A percentile compares a stretch with the other conserved stretches of the same genome.
phyloP scores from a whole-genome alignment of 345 rosid genomes.

The Pelargonium nanum region DNA sequence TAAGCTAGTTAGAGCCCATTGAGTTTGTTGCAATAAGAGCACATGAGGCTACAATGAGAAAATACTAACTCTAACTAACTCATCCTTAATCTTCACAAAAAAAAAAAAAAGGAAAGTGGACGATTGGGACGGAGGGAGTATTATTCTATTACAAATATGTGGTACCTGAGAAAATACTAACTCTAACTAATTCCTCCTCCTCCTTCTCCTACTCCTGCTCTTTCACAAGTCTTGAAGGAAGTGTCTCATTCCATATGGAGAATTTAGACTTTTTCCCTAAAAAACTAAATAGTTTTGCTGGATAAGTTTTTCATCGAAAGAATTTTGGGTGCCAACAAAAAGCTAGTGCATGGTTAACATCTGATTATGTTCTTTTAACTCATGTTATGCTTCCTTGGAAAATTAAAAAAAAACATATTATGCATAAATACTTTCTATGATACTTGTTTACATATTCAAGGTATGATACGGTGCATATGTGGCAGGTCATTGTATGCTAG shows the following conservation, averaged over 20 bases:
- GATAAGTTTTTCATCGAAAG: not conserved
- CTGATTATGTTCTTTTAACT: not conserved
- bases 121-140: no score
- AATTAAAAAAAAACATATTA: no score
- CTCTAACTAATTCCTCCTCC: no score
- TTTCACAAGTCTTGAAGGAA: not conserved
- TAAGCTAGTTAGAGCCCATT: no score
- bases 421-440: not conserved
- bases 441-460: not conserved
- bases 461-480: slow-evolving; percentile 7
- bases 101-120: no score
- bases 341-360: not conserved
- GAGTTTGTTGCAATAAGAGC: no score
- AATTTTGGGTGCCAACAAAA: not conserved
- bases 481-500: slow-evolving; percentile 73
- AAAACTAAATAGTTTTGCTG: not conserved
- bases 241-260: not conserved
- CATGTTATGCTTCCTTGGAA: not conserved
- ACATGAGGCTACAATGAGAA: no score
- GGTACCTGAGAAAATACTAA: no score
- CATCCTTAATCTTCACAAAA: no score
- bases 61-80: no score
- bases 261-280: not conserved
- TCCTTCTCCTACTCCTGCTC: no score
- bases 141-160: no score